Base-by-base conservation (phyloP, 352 stramenopile genomes). In the Lagenidium giganteum region DNA sequence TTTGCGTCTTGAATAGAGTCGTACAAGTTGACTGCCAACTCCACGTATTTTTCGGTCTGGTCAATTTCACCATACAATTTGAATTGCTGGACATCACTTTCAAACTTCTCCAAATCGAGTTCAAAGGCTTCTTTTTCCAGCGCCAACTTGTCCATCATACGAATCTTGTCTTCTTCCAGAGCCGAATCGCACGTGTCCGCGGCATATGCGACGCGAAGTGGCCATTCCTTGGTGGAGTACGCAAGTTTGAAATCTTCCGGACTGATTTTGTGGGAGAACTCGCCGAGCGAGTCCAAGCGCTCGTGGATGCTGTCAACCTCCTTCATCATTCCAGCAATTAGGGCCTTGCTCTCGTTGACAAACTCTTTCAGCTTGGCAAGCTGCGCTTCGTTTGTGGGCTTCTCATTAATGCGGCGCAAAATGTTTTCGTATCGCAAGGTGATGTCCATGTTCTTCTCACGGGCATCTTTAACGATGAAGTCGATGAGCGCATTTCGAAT, bases 71-170 rank as follows among this genome's bases (percentile, higher is more conserved):
- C 87, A 52, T 96, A 95, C 8, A 71, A 47, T 25, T 82, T 79
- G 57, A 97, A 96, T 0, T 65, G 57, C 41, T 95, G 68, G 4
- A 98, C 77, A 1, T 95, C 80, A 42, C 84, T 73, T 42, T 97
- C 80, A 47, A 96, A 97, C 2, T 68, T 64, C 44, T 97, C 80
- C 8, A 94, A n/a, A 38, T 94, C 79, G 11, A 83, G 28, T 38
- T 93, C 79, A 31, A 94, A 93, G 1, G 70, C 62, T 26, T 94
- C 86, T 52, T 97, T 97, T 54, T 97, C 87, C 3, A 96, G 56
- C 18, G 85, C 76, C 16, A 97, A 64, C 14, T 83, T 86, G 61
- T 97, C 91, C 87, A 97, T 97, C 89, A 97, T 97, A 22, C 84
- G 74, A 26, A 95, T 77, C 42, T 97, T 97, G 51, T 96, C 87